A percentile compares a stretch with the other conserved stretches of the same genome.
phyloP scores from a whole-genome alignment of 805 yeast species.

The Debaryomyces castellii region DNA sequence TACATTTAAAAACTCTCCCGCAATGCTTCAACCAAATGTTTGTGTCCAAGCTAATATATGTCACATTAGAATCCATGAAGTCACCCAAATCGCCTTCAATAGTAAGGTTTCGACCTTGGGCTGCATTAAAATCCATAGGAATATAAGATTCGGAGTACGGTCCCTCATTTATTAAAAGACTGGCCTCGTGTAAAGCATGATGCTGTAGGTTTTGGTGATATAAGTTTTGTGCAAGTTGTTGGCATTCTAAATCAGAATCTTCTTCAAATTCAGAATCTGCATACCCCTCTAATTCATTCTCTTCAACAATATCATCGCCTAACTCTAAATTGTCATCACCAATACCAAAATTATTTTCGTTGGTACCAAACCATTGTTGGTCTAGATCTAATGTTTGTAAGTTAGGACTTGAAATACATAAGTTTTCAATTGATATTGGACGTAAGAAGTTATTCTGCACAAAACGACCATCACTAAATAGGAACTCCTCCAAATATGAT shows the following conservation, averaged over 20 bases:
- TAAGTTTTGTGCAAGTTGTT: conserved; percentile 8
- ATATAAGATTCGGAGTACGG: conserved; percentile 21
- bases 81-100: conserved; percentile 54
- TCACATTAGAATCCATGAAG: conserved; percentile 54
- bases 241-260: conserved; percentile 17
- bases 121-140: conserved; percentile 5
- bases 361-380: conserved; percentile 21
- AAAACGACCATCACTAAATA: conserved; percentile 41
- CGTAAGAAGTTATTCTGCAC: conserved; percentile 40
- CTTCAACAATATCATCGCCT: conserved; percentile 15
- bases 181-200: conserved; percentile 14
- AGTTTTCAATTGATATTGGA: conserved; percentile 32
- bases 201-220: conserved; percentile 20
- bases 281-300: conserved; percentile 22
- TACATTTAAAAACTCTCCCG: conserved; percentile 70
- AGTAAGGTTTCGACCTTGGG: conserved; percentile 11
- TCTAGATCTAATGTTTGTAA: conserved; percentile 21
- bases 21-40: conserved; percentile 81
- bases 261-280: conserved; percentile 32
- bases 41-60: conserved; percentile 68
- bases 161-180: conserved; percentile 14
- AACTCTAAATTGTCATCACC: conserved; percentile 15
- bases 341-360: conserved; percentile 3
- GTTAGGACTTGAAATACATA: conserved; percentile 9
- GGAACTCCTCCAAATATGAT: conserved; percentile 30